Evolutionary conservation across 2,329 filamentous ascomycete genomes (phyloP).

Genomic region (Neurospora sp.): DNA sequence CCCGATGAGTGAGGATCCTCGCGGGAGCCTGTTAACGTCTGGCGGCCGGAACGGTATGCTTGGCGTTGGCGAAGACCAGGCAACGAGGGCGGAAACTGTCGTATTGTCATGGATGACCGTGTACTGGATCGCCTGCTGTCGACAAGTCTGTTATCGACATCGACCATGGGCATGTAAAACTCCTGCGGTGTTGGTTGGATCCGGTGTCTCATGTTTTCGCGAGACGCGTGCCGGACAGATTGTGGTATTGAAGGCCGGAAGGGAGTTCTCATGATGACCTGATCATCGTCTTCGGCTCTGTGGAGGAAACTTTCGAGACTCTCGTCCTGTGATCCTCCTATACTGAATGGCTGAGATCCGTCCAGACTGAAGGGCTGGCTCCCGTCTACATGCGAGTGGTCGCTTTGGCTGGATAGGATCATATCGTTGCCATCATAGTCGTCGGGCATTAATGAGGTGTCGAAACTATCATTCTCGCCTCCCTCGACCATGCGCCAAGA

Average conservation of each 20-base stretch:
- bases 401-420: slow-evolving; percentile 31
- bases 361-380: slow-evolving; percentile 21
- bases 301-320: slow-evolving; percentile 44
- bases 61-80: background rate
- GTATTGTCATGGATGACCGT: slow-evolving; percentile 8
- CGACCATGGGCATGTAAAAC: slow-evolving; percentile 42
- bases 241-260: slow-evolving; percentile 43
- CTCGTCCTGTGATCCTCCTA: slow-evolving; percentile 40
- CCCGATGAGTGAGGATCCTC: slow-evolving; percentile 7
- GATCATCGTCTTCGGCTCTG: slow-evolving; percentile 41
- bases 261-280: slow-evolving; percentile 42
- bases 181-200: slow-evolving; percentile 34
- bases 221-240: slow-evolving; percentile 23
- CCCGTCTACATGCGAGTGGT: slow-evolving; percentile 36
- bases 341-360: slow-evolving; percentile 29
- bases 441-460: slow-evolving; percentile 41
- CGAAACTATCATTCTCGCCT: slow-evolving; percentile 49
- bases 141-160: slow-evolving; percentile 24
- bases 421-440: slow-evolving; percentile 32
- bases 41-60: slow-evolving; percentile 24
- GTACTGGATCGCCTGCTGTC: slow-evolving; percentile 10
- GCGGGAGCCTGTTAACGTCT: slow-evolving; percentile 25
- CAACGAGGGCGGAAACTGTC: background rate
- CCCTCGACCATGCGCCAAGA: slow-evolving; percentile 54
- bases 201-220: slow-evolving; percentile 21